Base-by-base conservation (phyloP, 2,329 filamentous ascomycete genomes). In the Aureobasidium namibiae region DNA sequence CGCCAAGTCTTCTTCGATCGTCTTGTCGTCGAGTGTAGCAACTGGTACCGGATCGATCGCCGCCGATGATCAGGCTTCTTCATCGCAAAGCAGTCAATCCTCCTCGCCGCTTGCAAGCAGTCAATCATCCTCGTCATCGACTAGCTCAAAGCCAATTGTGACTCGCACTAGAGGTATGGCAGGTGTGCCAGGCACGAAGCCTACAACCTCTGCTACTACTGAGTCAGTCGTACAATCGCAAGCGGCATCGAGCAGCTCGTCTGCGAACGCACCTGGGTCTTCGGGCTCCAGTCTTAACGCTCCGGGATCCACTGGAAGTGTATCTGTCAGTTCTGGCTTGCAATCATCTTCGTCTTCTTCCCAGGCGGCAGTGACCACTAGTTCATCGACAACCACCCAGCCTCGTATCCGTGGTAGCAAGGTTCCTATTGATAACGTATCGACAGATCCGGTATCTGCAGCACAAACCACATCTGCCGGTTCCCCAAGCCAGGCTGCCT, bases 151-250 rank as follows among this genome's bases (percentile, higher is more conserved):
- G 21, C 1, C 39, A 5, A 6, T 29, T 23, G 29, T 33, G 8
- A 44, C 50, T 24, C 50, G 50, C 24, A 39, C 34, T 9, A 39
- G 49, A 52, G 49, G 49, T 52, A 29, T 41, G 49, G 49, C 49
- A 26, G 6, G 39, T n/a, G 33, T 16, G 8, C 8, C 34, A 39
- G n/a, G n/a, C n/a, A n/a, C n/a, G n/a, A n/a, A n/a, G n/a, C 23
- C 23, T 39, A 21, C 49, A 26, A 52, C 18, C 18, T 34, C 46
- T 9, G 18, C 31, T 10, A 14, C 13, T 34, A 34, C 11, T 21
- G n/a, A 49, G 31, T n/a, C 31, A 10, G 18, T 31, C 23, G 18
- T 14, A 7, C n/a, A 2, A 34, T 36, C 31, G 18, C 45, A 49
- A n/a, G 18, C 3, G 8, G n/a, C 46, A 4, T 36, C 24, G 11